Base-by-base conservation (phyloP, 257 asterid genomes). In the Solanum peruvianum region DNA sequence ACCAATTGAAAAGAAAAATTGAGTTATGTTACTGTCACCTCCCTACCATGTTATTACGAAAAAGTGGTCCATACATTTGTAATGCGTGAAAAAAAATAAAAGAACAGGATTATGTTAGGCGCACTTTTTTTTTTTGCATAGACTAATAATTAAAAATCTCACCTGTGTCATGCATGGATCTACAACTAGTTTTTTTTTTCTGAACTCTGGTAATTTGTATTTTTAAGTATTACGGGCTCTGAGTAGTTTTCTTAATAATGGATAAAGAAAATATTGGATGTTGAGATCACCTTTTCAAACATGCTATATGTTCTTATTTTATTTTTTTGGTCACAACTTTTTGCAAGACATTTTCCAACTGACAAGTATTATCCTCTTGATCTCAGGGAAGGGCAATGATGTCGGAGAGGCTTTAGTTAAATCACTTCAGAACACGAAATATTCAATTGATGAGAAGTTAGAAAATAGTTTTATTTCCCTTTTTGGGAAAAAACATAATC, bases 331-430 rank as follows among this genome's bases (percentile, higher is more conserved):
- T 58, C 31, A 58, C 15, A 15, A 76, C 64, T 70, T 86, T 72
- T 72, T 21, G 49, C 45, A 70, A 16, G 25, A 35, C 31, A 72
- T 86, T 71, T 86, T 72, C 62, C 69, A 31, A 31, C 69, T 81
- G 69, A 81, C 85, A n/a, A 29, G 12, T 81, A 72, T 77, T 86
- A 41, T 86, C 33, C 52, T 73, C n/a, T 4, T 86, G 27, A 52
- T 37, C 64, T 56, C 94, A 97, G 99, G 94, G 75, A 94, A 93
- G 86, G 93, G 87, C 66, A 94, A 86, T n/a, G 98, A 97, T 93
- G 97, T 93, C 66, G 99, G 99, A 73, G 93, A 95, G 88, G 94
- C 89, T 70, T 83, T 97, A 95, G 99, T 97, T 81, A 97, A 93
- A 90, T 93, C 99, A 66, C 93, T 97, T 82, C 99, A 97, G 93